Conservation (phyloP, 139 green algal species). For the Picocystis salinarum region DNA sequence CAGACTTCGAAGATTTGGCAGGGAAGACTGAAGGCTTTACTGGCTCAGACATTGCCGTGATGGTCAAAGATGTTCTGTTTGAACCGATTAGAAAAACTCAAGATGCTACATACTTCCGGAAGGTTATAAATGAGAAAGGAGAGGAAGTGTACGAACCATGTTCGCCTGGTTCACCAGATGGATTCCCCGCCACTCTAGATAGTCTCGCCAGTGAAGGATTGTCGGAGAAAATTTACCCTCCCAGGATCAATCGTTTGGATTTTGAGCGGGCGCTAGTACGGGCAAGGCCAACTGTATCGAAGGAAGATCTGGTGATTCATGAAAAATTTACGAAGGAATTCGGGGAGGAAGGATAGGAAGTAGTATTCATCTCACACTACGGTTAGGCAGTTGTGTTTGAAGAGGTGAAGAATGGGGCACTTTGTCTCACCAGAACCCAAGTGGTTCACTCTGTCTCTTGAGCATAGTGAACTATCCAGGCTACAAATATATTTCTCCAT, state of each 20-base stretch:
- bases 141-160: conserved; percentile 44
- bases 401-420: too few relatives aligned
- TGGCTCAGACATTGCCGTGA: conserved; percentile 29
- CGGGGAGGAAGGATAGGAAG: conserved; percentile 76
- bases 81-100: conserved; percentile 83
- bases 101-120: conserved; percentile 86
- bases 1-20: conserved; percentile 61
- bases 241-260: conserved; percentile 12
- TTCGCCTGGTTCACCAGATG: conserved; percentile 38
- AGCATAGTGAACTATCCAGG: too few relatives aligned
- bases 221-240: conserved; percentile 25
- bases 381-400: too few relatives aligned
- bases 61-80: conserved; percentile 95
- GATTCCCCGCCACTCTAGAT: conserved; percentile 42
- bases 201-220: conserved; percentile 17
- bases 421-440: too few relatives aligned
- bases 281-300: conserved; percentile 76
- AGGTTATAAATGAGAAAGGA: conserved; percentile 16
- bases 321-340: conserved; percentile 90
- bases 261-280: conserved; percentile 40
- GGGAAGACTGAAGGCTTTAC: conserved; percentile 71
- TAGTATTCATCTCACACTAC: too few relatives aligned
- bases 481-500: too few relatives aligned
- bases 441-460: too few relatives aligned
- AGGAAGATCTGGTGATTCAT: conserved; percentile 64